Base-by-base conservation (phyloP, 2,329 filamentous ascomycete species). In the Fusarium ambrosium region DNA sequence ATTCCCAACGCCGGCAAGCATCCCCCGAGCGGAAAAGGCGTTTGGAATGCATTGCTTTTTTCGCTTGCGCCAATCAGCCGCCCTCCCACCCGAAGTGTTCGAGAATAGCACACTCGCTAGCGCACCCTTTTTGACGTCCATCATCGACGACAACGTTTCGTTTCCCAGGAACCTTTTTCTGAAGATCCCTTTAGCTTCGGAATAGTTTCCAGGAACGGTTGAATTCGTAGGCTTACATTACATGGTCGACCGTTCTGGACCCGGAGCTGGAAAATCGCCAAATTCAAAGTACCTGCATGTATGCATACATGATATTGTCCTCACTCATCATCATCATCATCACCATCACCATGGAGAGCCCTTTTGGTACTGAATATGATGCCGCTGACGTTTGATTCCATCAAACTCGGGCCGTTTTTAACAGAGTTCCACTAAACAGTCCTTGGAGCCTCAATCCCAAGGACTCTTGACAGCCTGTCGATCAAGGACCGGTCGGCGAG, bases 401-500 rank as follows among this genome's bases (percentile, higher is more conserved):
- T 61, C 29, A 39, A 61, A 69, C 51, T 75, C 72, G 72, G 48
- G 72, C 48, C 61, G 34, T 59, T 72, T 74, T 24, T 27, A 29
- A 69, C 43, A 20, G 70, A 74, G 72, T 75, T 55, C 72, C 72
- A 43, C 72, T 72, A 69, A 69, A 67, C n/a, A 43, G 58, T 45
- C 20, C 37, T 55, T 27, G 59, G 62, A 61, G 22, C 27, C 27
- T 60, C 22, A 24, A 27, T 6, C 22, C 48, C 48, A 29, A 53
- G 65, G 29, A 36, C 53, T 36, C 18, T 37, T n/a, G 34, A 37
- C 65, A 65, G 55, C 72, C 69, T 75, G 72, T 60, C 66, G 59
- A 70, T 67, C 60, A 14, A n/a, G 32, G 27, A 51, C 63, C 63
- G 24, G 24, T 34, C 45, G 41, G n/a, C 41, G 34, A 55, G 27